These are phyloP conservation scores for Plasmodium coatneyi DNA, from an alignment of 169 alveolate species.

Conservation along the genomic window DNA sequence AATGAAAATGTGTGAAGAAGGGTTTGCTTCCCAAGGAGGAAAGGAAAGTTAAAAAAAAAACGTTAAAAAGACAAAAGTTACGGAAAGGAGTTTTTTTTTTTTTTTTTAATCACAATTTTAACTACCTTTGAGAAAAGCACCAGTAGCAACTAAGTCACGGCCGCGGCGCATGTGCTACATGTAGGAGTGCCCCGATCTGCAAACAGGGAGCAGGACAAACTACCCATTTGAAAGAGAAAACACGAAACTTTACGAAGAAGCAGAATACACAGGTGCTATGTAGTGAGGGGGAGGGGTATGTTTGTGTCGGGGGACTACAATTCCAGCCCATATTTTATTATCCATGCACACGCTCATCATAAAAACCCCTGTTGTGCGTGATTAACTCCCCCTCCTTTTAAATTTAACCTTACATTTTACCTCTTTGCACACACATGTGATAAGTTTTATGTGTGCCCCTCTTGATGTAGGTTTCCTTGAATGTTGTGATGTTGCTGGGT, in stretches of 20 bases:
- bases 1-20: slow-evolving; percentile 86
- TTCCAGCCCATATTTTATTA: neutral
- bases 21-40: neutral
- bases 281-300: neutral
- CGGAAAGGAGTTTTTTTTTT: neutral
- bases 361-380: neutral
- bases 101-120: neutral
- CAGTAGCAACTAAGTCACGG: neutral
- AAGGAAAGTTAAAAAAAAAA: neutral
- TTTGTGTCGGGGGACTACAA: neutral
- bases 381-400: neutral
- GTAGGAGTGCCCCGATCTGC: neutral
- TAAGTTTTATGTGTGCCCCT: neutral
- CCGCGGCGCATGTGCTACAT: neutral
- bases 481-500: neutral
- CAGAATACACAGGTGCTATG: neutral
- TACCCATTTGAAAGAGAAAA: neutral
- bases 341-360: neutral
- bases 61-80: neutral
- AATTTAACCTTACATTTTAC: neutral
- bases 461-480: neutral
- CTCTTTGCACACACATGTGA: neutral
- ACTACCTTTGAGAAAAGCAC: neutral
- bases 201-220: neutral
- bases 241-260: neutral